These are phyloP conservation scores for Suillus plorans DNA, from an alignment of 768 basidiomycete genomes.

Conservation along the genomic window DNA sequence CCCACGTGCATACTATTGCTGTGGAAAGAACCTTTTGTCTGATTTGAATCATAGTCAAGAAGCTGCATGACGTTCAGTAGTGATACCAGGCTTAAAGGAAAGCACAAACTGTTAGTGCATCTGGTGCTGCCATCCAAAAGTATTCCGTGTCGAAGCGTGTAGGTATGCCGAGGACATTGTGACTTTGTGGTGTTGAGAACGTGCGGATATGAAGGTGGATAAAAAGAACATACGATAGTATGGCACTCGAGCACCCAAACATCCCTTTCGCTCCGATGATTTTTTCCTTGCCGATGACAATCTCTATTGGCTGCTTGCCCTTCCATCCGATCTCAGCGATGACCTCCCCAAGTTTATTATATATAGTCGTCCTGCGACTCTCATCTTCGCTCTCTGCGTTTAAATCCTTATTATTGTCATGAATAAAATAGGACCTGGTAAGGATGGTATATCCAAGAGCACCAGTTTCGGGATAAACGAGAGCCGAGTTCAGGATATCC, in stretches of 20 bases:
- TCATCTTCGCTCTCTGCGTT: slow-evolving; percentile 30
- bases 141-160: slow-evolving; percentile 64
- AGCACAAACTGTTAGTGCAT: slow-evolving; percentile 49
- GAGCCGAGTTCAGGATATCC: slow-evolving; percentile 57
- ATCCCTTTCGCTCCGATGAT: slow-evolving; percentile 53
- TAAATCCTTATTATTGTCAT: slow-evolving; percentile 25
- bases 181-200: slow-evolving; percentile 33
- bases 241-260: slow-evolving; percentile 55
- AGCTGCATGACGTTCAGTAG: slow-evolving; percentile 35
- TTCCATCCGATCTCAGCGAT: slow-evolving; percentile 54
- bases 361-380: slow-evolving; percentile 43
- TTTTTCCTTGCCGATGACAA: slow-evolving; percentile 50
- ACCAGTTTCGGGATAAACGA: slow-evolving; percentile 54
- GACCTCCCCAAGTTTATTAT: slow-evolving; percentile 39
- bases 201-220: background rate
- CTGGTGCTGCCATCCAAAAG: slow-evolving; percentile 57
- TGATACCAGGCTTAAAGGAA: slow-evolving; percentile 4
- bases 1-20: slow-evolving; percentile 47
- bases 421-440: slow-evolving; percentile 38
- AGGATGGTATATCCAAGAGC: slow-evolving; percentile 47
- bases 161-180: slow-evolving; percentile 58
- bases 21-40: slow-evolving; percentile 50
- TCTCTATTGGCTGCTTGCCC: slow-evolving; percentile 49
- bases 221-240: slow-evolving; percentile 46
- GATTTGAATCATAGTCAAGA: slow-evolving; percentile 51